phyloP scores from a whole-genome alignment of 805 yeast species.

The Ogataea haglerorum region DNA sequence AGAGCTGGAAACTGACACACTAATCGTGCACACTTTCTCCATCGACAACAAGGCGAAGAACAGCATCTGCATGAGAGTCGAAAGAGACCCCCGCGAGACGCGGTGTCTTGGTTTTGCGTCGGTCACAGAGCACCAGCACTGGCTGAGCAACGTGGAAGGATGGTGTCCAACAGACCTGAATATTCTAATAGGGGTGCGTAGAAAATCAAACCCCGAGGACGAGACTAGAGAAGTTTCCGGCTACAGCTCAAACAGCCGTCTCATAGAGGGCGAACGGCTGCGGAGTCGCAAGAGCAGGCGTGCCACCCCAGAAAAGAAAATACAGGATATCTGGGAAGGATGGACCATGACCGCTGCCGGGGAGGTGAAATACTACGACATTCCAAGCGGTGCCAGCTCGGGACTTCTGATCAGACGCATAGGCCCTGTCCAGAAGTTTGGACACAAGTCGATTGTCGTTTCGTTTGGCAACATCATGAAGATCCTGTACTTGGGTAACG shows the following conservation, averaged over 20 bases:
- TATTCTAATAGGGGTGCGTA: conserved; percentile 64
- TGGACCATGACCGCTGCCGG: conserved; percentile 76
- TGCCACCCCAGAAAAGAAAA: conserved; percentile 9
- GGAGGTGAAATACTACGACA: conserved; percentile 52
- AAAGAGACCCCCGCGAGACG: conserved; percentile 88
- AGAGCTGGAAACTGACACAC: conserved; percentile 49
- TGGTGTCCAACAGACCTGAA: conserved; percentile 82
- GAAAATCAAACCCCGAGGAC: conserved; percentile 37
- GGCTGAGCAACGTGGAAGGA: conserved; percentile 63
- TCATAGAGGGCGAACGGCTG: conserved; percentile 11
- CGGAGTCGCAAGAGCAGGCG: conserved; percentile 4
- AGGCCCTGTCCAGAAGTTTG: conserved; percentile 65
- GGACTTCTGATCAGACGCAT: conserved; percentile 52
- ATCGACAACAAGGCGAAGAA: conserved; percentile 73
- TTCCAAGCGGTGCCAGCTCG: conserved; percentile 45
- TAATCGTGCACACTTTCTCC: conserved; percentile 70
- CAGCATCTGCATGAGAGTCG: conserved; percentile 81
- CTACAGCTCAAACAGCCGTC: conserved; percentile 15
- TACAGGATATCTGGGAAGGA: conserved; percentile 68
- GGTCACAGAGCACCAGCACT: conserved; percentile 65
- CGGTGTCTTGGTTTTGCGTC: conserved; percentile 84
- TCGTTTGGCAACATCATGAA: conserved; percentile 73
- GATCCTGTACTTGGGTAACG: conserved; percentile 71
- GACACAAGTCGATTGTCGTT: conserved; percentile 72
- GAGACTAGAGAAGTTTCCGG: conserved; percentile 7